phyloP scores from a whole-genome alignment of 1,284 basidiomycete genomes.

The Trichosporon coremiiforme region DNA sequence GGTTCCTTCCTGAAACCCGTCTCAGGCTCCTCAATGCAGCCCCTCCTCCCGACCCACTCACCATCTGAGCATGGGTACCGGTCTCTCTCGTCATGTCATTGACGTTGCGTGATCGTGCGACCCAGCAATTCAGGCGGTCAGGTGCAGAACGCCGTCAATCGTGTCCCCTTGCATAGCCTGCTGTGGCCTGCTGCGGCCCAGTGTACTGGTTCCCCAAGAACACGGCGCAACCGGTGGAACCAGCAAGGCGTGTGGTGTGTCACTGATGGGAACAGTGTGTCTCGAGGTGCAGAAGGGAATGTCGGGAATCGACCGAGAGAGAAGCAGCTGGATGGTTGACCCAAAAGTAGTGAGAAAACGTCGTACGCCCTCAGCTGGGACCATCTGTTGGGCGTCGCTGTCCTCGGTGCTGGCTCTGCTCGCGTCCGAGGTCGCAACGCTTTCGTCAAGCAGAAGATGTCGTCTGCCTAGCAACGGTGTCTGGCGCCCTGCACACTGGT shows the following conservation, averaged over 20 bases:
- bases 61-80: background rate
- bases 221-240: background rate
- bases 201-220: background rate
- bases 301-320: background rate
- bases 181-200: background rate
- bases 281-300: background rate
- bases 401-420: background rate
- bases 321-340: background rate
- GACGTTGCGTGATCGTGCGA: background rate
- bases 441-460: background rate
- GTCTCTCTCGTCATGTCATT: background rate
- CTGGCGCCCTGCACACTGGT: background rate
- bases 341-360: background rate
- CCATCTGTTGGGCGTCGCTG: background rate
- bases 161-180: background rate
- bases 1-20: constrained; percentile 4
- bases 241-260: background rate
- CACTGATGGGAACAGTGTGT: background rate
- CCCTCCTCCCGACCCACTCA: background rate
- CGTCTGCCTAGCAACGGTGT: background rate
- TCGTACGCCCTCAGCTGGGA: background rate
- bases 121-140: background rate
- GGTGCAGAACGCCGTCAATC: background rate
- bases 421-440: too few relatives aligned
- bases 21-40: background rate